Conservation (phyloP, 2,329 filamentous ascomycete species). For the Pseudocercospora pini-densiflorae region DNA sequence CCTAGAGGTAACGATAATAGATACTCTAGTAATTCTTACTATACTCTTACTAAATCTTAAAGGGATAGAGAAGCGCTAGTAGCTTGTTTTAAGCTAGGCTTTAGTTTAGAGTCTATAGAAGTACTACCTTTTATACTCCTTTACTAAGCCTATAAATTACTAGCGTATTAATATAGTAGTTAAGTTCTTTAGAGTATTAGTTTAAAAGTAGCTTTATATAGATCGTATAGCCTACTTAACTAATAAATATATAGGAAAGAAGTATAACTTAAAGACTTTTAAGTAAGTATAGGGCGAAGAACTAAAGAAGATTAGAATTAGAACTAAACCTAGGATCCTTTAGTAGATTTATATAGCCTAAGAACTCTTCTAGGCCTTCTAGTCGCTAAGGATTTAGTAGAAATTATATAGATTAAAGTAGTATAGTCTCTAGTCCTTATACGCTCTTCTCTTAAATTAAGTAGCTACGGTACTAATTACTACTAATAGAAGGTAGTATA, state of each 20-base stretch:
- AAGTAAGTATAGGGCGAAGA: background rate
- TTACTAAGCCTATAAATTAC: background rate
- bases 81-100: background rate
- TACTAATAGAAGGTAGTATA: background rate
- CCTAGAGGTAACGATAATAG: background rate
- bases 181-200: background rate
- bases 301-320: background rate
- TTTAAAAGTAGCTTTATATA: background rate
- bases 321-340: background rate
- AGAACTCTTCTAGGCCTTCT: background rate
- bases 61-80: background rate
- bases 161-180: background rate
- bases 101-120: background rate
- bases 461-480: background rate
- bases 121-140: background rate
- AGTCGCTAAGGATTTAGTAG: no score
- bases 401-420: background rate
- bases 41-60: background rate
- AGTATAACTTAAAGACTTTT: background rate
- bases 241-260: background rate
- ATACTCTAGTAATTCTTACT: background rate
- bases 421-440: background rate
- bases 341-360: background rate
- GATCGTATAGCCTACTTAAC: background rate
- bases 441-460: background rate